Percentiles rank a stretch among this genome's conserved stretches.
Conservation (phyloP, 371 early-diverging fungal species). For the Mortierella sp. region DNA sequence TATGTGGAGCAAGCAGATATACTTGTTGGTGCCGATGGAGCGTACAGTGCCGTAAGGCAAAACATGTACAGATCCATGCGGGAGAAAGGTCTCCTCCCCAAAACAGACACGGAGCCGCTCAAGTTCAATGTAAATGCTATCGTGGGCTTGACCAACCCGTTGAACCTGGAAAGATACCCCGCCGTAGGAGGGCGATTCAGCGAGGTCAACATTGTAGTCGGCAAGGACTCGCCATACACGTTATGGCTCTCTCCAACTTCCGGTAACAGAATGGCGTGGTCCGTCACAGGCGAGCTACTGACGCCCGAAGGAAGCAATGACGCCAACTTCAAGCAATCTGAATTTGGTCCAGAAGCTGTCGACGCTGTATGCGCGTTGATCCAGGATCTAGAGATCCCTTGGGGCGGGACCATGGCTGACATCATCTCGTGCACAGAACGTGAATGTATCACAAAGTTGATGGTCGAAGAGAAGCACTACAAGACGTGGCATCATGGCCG, state of each 20-base stretch:
- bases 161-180: slow-evolving; percentile 21
- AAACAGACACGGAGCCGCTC: slow-evolving; percentile 30
- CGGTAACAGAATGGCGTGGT: slow-evolving; percentile 24
- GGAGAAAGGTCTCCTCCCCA: slow-evolving; percentile 28
- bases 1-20: slow-evolving; percentile 35
- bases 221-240: slow-evolving; percentile 28
- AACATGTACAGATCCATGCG: slow-evolving; percentile 27
- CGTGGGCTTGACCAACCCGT: slow-evolving; percentile 30
- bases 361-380: slow-evolving; percentile 21
- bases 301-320: slow-evolving; percentile 9
- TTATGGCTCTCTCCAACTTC: slow-evolving; percentile 26
- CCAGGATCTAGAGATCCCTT: slow-evolving; percentile 27
- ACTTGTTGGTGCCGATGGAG: slow-evolving; percentile 45
- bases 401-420: slow-evolving; percentile 29
- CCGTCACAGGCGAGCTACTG: slow-evolving; percentile 20
- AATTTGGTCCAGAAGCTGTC: slow-evolving; percentile 30
- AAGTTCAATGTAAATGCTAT: slow-evolving; percentile 30
- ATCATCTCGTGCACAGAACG: slow-evolving; percentile 20
- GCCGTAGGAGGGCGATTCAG: slow-evolving; percentile 15
- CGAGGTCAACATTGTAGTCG: slow-evolving; percentile 24
- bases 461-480: slow-evolving; percentile 51
- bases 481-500: slow-evolving; percentile 48
- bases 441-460: slow-evolving; percentile 27
- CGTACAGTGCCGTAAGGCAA: slow-evolving; percentile 34
- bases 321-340: slow-evolving; percentile 35